Percentiles rank a stretch among this genome's conserved stretches.
Conservation (phyloP, 2,329 filamentous ascomycete genomes). For the Arthrobotrys sinensis region DNA sequence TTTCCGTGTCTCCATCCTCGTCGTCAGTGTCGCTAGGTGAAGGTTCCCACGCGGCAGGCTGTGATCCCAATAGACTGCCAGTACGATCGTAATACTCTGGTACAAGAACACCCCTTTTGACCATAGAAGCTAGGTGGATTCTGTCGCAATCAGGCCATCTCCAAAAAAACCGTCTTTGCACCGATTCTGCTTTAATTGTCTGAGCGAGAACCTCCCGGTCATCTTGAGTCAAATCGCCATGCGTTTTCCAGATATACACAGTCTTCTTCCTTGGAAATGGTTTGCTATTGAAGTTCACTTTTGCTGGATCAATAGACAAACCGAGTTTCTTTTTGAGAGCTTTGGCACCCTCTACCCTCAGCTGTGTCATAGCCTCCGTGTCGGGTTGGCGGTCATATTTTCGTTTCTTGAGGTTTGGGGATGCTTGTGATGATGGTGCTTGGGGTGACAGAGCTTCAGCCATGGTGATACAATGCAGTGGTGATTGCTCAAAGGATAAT, state of each 20-base stretch:
- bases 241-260: constrained; percentile 23
- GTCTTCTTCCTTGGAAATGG: constrained; percentile 38
- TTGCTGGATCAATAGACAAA: not conserved
- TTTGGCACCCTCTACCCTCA: constrained; percentile 2
- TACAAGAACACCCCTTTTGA: not conserved
- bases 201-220: not conserved
- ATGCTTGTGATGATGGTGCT: not conserved
- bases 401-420: constrained; percentile 8
- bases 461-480: not conserved
- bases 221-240: not conserved
- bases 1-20: not conserved
- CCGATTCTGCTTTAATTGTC: constrained; percentile 4
- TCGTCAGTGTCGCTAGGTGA: constrained; percentile 5
- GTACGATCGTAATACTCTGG: constrained; percentile 13
- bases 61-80: not conserved
- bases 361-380: constrained; percentile 6
- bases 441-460: not conserved
- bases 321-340: constrained; percentile 15
- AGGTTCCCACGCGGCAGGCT: not conserved
- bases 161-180: not conserved
- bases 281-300: constrained; percentile 25
- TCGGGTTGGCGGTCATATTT: constrained; percentile 19
- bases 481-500: not conserved
- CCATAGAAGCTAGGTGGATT: constrained; percentile 5
- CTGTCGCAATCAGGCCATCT: constrained; percentile 23